phyloP scores from a whole-genome alignment of 2,329 filamentous ascomycete species.

The Camptophora hylomeconis region DNA sequence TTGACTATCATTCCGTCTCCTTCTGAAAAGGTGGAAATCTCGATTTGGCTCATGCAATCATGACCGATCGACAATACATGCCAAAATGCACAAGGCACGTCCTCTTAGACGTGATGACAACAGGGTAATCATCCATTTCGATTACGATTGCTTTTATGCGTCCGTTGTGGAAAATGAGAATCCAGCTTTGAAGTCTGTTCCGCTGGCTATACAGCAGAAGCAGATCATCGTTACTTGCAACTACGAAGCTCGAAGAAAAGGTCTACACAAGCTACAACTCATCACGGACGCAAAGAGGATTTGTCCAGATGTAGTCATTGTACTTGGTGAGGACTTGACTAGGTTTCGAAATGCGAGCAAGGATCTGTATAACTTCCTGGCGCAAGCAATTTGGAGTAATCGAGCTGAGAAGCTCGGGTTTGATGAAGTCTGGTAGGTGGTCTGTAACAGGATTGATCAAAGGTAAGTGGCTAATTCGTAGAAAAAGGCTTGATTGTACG shows the following conservation, averaged over 20 bases:
- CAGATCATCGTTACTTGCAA: conserved; percentile 89
- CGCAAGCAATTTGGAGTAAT: conserved; percentile 61
- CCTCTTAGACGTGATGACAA: conserved; percentile 41
- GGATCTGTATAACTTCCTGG: conserved; percentile 59
- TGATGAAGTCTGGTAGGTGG: conserved; percentile 64
- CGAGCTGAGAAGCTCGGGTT: conserved; percentile 75
- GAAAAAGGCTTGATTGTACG: conserved; percentile 58
- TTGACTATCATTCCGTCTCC: too few relatives aligned
- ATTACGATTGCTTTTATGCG: conserved; percentile 73
- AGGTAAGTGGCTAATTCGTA: conserved; percentile 6
- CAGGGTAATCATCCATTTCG: conserved; percentile 67
- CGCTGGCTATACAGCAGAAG: conserved; percentile 82
- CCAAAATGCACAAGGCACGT: conserved; percentile 20
- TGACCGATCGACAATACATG: too few relatives aligned
- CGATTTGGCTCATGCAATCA: too few relatives aligned
- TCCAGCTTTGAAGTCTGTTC: conserved; percentile 56
- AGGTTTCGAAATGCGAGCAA: conserved; percentile 82
- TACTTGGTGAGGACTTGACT: conserved; percentile 75
- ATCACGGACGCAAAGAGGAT: conserved; percentile 66
- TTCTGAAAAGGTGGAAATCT: too few relatives aligned
- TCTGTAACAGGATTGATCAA: conserved; percentile 2
- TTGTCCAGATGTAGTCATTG: conserved; percentile 74
- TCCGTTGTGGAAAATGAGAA: conserved; percentile 76
- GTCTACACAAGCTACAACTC: conserved; percentile 63
- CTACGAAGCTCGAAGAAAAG: conserved; percentile 66